Conservation (phyloP, 805 yeast genomes). For the Spathaspora girioi region DNA sequence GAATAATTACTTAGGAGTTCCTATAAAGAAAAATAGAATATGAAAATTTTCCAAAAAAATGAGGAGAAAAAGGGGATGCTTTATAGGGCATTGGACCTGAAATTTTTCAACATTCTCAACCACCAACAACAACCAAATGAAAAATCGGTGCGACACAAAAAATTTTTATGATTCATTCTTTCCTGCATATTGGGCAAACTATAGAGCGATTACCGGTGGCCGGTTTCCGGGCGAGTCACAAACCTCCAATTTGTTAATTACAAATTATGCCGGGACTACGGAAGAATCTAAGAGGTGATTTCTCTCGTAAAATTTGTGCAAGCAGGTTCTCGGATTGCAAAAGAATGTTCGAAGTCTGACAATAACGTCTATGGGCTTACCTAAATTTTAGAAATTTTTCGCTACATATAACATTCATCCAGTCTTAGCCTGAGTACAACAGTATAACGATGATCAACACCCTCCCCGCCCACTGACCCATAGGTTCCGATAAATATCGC, state of each 20-base stretch:
- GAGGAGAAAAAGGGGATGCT: slow-evolving; percentile 4
- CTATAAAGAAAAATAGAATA: not conserved
- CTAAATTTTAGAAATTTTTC: too few relatives aligned
- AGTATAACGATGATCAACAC: too few relatives aligned
- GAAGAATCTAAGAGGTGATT: not conserved
- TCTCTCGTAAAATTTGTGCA: too few relatives aligned
- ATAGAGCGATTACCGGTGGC: slow-evolving; percentile 1
- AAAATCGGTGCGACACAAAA: not conserved
- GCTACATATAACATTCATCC: too few relatives aligned
- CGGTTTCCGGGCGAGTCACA: not conserved
- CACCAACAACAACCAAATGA: not conserved
- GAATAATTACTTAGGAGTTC: not conserved
- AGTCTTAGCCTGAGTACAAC: too few relatives aligned
- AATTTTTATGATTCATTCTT: not conserved
- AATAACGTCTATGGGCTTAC: too few relatives aligned
- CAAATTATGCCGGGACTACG: not conserved
- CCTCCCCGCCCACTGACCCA: not conserved
- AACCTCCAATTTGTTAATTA: not conserved
- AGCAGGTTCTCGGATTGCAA: too few relatives aligned
- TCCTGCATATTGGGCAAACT: slow-evolving; percentile 2
- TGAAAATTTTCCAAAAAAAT: not conserved
- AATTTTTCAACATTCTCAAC: slow-evolving; percentile 1
- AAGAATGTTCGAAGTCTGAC: too few relatives aligned
- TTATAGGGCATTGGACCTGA: slow-evolving; percentile 4
- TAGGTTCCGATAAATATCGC: not conserved